These are phyloP conservation scores for Talaromyces sp. DNA, from an alignment of 2,329 filamentous ascomycete species.

Conservation along the genomic window DNA sequence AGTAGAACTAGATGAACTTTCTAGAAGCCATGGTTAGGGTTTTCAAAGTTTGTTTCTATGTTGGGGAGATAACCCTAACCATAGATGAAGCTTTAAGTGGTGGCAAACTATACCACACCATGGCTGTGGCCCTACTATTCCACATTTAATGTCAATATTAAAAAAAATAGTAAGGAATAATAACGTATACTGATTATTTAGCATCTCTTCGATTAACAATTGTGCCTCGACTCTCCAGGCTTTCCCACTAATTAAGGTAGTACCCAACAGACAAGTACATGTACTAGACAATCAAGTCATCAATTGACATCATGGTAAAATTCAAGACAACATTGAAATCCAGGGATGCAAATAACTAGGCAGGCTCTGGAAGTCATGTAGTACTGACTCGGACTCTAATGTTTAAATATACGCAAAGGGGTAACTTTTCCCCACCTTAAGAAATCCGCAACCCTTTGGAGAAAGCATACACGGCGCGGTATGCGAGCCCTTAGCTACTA, in stretches of 20 bases:
- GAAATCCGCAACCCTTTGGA: not conserved
- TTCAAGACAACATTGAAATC: not conserved
- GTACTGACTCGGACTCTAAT: not conserved
- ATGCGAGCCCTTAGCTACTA: not conserved
- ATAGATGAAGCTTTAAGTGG: not conserved
- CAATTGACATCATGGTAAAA: too few species aligned
- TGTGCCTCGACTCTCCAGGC: too few species aligned
- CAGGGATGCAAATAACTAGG: not conserved
- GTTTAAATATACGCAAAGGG: not conserved
- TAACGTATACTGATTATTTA: not conserved
- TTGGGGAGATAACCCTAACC: not conserved
- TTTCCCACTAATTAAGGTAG: too few species aligned
- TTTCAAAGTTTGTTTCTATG: not conserved
- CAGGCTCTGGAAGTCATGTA: not conserved
- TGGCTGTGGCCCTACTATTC: not conserved
- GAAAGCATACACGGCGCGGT: not conserved
- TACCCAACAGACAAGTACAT: too few species aligned
- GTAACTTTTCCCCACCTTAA: not conserved
- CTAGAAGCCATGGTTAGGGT: not conserved
- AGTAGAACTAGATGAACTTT: not conserved
- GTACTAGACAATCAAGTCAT: too few species aligned
- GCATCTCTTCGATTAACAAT: too few species aligned
- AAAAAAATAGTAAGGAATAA: not conserved
- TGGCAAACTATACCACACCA: not conserved
- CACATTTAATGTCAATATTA: too few species aligned